Conservation (phyloP, 495 filamentous ascomycete species). For the Annulohypoxylon nitens region DNA sequence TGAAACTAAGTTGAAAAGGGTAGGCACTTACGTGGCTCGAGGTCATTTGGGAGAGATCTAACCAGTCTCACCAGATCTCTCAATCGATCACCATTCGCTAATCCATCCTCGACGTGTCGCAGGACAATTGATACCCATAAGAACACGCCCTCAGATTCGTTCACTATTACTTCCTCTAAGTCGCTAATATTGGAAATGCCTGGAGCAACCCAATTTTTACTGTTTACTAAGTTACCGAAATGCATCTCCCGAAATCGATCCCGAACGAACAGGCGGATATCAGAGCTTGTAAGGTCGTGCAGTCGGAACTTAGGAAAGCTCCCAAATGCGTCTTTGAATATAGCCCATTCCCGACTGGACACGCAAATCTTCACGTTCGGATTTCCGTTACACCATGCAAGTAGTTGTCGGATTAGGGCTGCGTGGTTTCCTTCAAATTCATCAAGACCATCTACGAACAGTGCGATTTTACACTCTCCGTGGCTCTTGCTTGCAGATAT, state of each 20-base stretch:
- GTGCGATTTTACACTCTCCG: slow-evolving; percentile 53
- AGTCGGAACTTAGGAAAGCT: slow-evolving; percentile 28
- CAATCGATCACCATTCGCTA: slow-evolving; percentile 40
- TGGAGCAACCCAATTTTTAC: neutral
- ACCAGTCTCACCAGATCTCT: slow-evolving; percentile 35
- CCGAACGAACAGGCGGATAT: slow-evolving; percentile 31
- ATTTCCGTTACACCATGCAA: slow-evolving; percentile 29
- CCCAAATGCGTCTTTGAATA: slow-evolving; percentile 53
- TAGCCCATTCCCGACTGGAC: slow-evolving; percentile 58
- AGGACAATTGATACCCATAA: slow-evolving; percentile 51
- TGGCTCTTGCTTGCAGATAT: neutral
- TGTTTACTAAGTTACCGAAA: slow-evolving; percentile 21
- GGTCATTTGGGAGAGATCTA: slow-evolving; percentile 32
- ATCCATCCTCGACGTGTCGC: slow-evolving; percentile 36
- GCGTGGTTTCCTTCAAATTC: slow-evolving; percentile 52
- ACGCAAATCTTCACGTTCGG: slow-evolving; percentile 57
- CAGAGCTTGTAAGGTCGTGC: slow-evolving; percentile 34
- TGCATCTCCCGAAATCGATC: slow-evolving; percentile 48
- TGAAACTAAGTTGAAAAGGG: neutral
- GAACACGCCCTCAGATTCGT: slow-evolving; percentile 54
- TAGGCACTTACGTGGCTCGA: slow-evolving; percentile 31
- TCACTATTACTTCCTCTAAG: slow-evolving; percentile 42
- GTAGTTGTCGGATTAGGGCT: slow-evolving; percentile 20
- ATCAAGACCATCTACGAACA: slow-evolving; percentile 55
- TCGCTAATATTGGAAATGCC: neutral